Percentiles rank a stretch among this genome's conserved stretches.
Evolutionary conservation across 1,139 yeast species (phyloP).

Genomic region (Suhomyces wounanorum): DNA sequence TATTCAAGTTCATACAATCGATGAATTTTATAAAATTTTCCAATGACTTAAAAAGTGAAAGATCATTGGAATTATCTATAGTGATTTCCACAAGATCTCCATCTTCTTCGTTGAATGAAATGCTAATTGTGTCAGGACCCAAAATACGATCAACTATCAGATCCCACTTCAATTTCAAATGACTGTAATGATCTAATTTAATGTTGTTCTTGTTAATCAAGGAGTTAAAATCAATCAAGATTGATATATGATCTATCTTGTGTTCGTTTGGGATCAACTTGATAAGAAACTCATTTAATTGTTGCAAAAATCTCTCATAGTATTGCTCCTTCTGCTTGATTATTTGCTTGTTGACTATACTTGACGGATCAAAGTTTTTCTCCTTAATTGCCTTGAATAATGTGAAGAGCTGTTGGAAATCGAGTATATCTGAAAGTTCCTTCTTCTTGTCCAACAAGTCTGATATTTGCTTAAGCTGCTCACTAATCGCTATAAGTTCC

Average conservation of each 20-base stretch:
- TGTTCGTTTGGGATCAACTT: slow-evolving; percentile 26
- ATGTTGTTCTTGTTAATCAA: slow-evolving; percentile 19
- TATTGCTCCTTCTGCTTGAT: slow-evolving; percentile 7
- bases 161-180: slow-evolving; percentile 14
- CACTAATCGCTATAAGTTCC: slow-evolving; percentile 4
- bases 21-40: slow-evolving; percentile 33
- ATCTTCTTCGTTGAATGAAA: slow-evolving; percentile 9
- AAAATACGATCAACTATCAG: slow-evolving; percentile 12
- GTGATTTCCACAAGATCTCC: slow-evolving; percentile 10
- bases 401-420: slow-evolving; percentile 18
- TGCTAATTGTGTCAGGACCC: slow-evolving; percentile 1
- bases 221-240: slow-evolving; percentile 19
- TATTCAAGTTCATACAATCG: slow-evolving; percentile 26
- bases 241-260: slow-evolving; percentile 22
- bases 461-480: slow-evolving; percentile 13
- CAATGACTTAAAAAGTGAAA: slow-evolving; percentile 25
- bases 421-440: slow-evolving; percentile 16
- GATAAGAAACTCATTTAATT: slow-evolving; percentile 24
- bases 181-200: slow-evolving; percentile 15
- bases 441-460: slow-evolving; percentile 14
- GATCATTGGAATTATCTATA: neutral
- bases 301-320: slow-evolving; percentile 15
- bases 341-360: slow-evolving; percentile 12
- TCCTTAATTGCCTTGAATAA: slow-evolving; percentile 10
- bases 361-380: slow-evolving; percentile 5